Base-by-base conservation (phyloP, 495 filamentous ascomycete species). In the Lasiosphaeris hirsuta region DNA sequence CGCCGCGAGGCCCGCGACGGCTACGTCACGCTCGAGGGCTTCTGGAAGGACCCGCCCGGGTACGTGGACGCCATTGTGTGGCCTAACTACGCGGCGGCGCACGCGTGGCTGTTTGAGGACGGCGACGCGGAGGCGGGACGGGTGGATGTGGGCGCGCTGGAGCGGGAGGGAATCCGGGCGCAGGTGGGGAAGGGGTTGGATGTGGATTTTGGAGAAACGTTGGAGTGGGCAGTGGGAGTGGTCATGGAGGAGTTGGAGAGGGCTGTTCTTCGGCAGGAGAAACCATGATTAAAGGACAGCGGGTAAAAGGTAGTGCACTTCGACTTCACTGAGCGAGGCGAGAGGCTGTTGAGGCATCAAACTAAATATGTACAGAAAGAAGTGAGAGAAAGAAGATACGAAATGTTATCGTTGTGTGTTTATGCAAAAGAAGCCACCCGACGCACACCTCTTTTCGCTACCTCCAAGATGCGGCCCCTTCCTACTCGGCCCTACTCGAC, bases 1-100 rank as follows among this genome's bases (percentile, higher is more conserved):
- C 75, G 94, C 8, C 71, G 94, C 36, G 88, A 89, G 65, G 81
- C 82, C 2, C 75, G 94, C 64, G 84, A 76, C 61, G 91, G 90
- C 36, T 98, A 97, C 76, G 90, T 92, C 18, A 97, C 91, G 18
- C 75, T 89, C 50, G 88, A 86, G 69, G 92, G 92, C 13, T 97
- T 96, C 75, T 98, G 93, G 94, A 79, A 82, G 15, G 94, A 98
- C 69, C 94, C 94, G 1, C 89, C 88, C 1, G 92, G 90, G 0
- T 98, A 97, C 72, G 91, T 97, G 44, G 94, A 98, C 63, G 81
- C 88, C 72, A 81, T 98, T 54, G 94, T 98, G 3, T 98, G 94
- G 94, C 92, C 92, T 30, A 89, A 91, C 58, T 97, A 96, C 69
- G 89, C 88, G 17, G 75, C 78, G 61, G 81, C 87, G 68, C 91